phyloP scores from a whole-genome alignment of 2,329 filamentous ascomycete species.

The Hymenoscyphus scutula region DNA sequence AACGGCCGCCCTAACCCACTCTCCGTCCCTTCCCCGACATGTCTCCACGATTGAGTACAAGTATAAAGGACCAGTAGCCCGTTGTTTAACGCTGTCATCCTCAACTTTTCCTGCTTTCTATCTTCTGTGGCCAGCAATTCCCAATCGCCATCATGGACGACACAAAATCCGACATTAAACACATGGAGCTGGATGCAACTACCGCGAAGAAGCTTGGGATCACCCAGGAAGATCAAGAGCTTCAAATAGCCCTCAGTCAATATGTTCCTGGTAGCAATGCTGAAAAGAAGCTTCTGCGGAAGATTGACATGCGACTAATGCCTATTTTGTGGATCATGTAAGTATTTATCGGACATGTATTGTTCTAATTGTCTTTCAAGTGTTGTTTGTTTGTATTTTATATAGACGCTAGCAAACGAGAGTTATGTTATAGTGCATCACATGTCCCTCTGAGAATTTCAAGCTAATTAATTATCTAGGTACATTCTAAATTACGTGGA shows the following conservation, averaged over 20 bases:
- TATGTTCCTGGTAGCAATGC: conserved; percentile 32
- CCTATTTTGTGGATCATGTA: conserved; percentile 53
- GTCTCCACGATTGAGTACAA: neutral
- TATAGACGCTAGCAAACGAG: too few relatives aligned
- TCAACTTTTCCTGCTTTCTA: neutral
- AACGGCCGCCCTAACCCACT: neutral
- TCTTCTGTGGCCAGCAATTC: neutral
- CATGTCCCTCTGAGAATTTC: neutral
- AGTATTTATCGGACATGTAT: too few relatives aligned
- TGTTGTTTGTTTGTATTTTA: too few relatives aligned
- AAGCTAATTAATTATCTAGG: neutral
- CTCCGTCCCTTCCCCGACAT: neutral
- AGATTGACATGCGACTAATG: conserved; percentile 52
- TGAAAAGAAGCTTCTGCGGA: conserved; percentile 42
- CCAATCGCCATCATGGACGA: conserved; percentile 3
- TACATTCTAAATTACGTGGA: conserved; percentile 55
- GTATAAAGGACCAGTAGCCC: neutral
- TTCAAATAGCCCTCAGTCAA: conserved; percentile 28
- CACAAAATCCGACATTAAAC: conserved; percentile 6
- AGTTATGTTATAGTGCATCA: neutral
- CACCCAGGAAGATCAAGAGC: conserved; percentile 24
- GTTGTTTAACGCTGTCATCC: neutral
- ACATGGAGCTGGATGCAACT: conserved; percentile 20
- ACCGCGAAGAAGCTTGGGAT: conserved; percentile 13
- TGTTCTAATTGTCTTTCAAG: neutral